These are phyloP conservation scores for Neoboletus brunneissimus DNA, from an alignment of 768 basidiomycete genomes.

Conservation along the genomic window DNA sequence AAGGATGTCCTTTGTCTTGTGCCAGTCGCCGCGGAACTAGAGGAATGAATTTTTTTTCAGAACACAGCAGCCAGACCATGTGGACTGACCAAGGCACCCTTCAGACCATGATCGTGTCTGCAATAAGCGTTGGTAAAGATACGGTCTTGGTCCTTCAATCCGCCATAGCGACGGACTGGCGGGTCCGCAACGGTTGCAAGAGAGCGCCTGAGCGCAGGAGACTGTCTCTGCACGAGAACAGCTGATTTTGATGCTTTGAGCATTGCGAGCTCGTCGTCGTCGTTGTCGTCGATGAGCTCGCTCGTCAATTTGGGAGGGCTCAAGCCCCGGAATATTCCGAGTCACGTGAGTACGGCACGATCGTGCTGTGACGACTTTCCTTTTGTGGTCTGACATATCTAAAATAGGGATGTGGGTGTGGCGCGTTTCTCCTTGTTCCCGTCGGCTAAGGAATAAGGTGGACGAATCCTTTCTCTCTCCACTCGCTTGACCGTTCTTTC, in stretches of 20 bases:
- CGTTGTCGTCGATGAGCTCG: slow-evolving; percentile 10
- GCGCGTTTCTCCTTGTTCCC: slow-evolving; percentile 14
- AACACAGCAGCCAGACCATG: background rate
- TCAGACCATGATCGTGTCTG: slow-evolving; percentile 87
- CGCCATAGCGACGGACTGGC: slow-evolving; percentile 91
- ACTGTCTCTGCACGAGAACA: slow-evolving; percentile 19
- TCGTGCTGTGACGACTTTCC: slow-evolving; percentile 2
- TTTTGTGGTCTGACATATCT: slow-evolving; percentile 3
- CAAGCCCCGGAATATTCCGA: slow-evolving; percentile 19
- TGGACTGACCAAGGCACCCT: slow-evolving; percentile 74
- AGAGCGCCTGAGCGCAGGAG: slow-evolving; percentile 17
- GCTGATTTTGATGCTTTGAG: slow-evolving; percentile 29
- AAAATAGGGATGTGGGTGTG: slow-evolving; percentile 9
- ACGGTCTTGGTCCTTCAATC: slow-evolving; percentile 90
- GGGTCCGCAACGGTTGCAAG: slow-evolving; percentile 78
- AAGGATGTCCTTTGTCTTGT: slow-evolving; percentile 94
- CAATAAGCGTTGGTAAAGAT: slow-evolving; percentile 92
- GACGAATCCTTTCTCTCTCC: background rate
- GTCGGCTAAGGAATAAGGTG: slow-evolving; percentile 5
- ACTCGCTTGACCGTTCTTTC: background rate
- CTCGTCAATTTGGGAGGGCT: background rate
- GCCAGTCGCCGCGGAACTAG: slow-evolving; percentile 95
- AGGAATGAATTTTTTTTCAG: background rate
- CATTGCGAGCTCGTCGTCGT: slow-evolving; percentile 23
- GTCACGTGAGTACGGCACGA: slow-evolving; percentile 7